Percentiles rank a stretch among this genome's conserved stretches.
Conservation (phyloP, 169 alveolate genomes). For the Plasmodium blacklocki region DNA sequence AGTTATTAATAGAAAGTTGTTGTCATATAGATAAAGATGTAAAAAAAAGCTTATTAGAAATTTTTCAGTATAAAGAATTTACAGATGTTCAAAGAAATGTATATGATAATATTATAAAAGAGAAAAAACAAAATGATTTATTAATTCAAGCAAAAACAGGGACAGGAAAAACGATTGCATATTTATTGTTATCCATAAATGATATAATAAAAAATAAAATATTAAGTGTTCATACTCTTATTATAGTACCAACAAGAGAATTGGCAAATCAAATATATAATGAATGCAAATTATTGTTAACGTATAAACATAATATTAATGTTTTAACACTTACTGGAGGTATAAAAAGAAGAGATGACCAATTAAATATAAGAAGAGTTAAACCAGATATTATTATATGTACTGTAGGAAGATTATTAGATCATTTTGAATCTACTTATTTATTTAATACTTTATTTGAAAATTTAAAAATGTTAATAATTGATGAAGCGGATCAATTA, state of each 20-base stretch:
- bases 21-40: constrained; percentile 50
- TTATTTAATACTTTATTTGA: constrained; percentile 91
- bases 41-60: constrained; percentile 52
- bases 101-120: constrained; percentile 64
- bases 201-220: constrained; percentile 90
- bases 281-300: constrained; percentile 91
- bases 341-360: constrained; percentile 91
- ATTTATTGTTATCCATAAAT: constrained; percentile 91
- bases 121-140: constrained; percentile 78
- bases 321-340: constrained; percentile 96
- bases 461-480: constrained; percentile 89
- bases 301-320: constrained; percentile 91
- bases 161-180: constrained; percentile 94
- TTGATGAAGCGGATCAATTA: constrained; percentile 96
- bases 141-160: constrained; percentile 97
- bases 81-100: constrained; percentile 75
- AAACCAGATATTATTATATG: constrained; percentile 96
- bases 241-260: constrained; percentile 97
- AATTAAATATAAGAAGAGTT: constrained; percentile 88
- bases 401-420: constrained; percentile 96
- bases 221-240: constrained; percentile 90
- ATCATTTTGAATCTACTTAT: constrained; percentile 94
- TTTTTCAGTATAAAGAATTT: constrained; percentile 61
- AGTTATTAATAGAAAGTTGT: constrained; percentile 24
- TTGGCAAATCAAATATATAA: constrained; percentile 92